Percentiles rank a stretch among this genome's conserved stretches.
These are phyloP conservation scores for Trichoderma polysporum DNA, from an alignment of 2,329 filamentous ascomycete species.

Conservation along the genomic window DNA sequence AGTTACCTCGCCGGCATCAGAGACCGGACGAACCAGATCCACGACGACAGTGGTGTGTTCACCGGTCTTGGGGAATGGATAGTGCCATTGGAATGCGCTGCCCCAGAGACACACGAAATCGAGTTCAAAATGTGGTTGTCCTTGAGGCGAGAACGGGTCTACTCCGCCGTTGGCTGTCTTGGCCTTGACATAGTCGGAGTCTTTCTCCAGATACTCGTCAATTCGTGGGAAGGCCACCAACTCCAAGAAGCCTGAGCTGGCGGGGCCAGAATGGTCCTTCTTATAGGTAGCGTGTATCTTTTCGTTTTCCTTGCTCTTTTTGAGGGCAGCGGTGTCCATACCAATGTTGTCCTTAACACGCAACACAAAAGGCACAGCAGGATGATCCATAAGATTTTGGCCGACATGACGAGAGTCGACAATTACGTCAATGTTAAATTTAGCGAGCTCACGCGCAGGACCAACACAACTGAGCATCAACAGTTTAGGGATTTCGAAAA, in stretches of 20 bases:
- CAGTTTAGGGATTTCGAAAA: conserved; percentile 64
- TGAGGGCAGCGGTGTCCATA: conserved; percentile 44
- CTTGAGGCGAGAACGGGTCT: conserved; percentile 56
- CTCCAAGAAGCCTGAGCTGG: conserved; percentile 44
- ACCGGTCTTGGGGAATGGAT: conserved; percentile 42
- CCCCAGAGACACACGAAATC: conserved; percentile 61
- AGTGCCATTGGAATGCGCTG: conserved; percentile 50
- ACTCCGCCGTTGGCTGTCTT: conserved; percentile 43
- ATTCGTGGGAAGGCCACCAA: conserved; percentile 60
- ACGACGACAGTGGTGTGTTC: conserved; percentile 58
- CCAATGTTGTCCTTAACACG: conserved; percentile 43
- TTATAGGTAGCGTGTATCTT: conserved; percentile 39
- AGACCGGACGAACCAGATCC: conserved; percentile 44
- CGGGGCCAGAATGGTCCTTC: conserved; percentile 39
- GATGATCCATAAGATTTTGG: conserved; percentile 63
- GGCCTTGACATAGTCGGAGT: conserved; percentile 45
- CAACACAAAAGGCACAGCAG: conserved; percentile 52
- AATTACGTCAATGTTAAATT: conserved; percentile 53
- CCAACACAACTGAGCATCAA: conserved; percentile 65
- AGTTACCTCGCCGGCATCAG: conserved; percentile 51
- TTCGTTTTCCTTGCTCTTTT: conserved; percentile 35
- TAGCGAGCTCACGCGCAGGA: conserved; percentile 51
- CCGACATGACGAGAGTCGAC: conserved; percentile 62
- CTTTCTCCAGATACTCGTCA: conserved; percentile 52
- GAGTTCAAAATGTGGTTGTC: conserved; percentile 61